Conservation (phyloP, 768 basidiomycete species). For the Rhizopogon roseolus region DNA sequence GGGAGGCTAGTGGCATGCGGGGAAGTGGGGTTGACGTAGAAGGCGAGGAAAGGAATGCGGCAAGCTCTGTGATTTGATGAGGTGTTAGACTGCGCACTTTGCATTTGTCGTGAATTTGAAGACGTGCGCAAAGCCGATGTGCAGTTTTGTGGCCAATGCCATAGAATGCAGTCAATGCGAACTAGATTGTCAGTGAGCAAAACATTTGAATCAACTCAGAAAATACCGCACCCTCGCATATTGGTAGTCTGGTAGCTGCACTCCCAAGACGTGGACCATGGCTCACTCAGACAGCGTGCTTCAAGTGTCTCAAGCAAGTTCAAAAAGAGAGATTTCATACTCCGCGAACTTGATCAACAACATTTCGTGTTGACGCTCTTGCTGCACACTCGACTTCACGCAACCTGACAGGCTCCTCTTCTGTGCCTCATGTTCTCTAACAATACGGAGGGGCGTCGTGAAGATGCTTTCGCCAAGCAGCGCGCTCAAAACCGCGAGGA, state of each 20-base stretch:
- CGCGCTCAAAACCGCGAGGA: slow-evolving; percentile 77
- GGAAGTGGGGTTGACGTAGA: slow-evolving; percentile 65
- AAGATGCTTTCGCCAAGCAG: slow-evolving; percentile 82
- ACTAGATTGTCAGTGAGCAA: slow-evolving; percentile 38
- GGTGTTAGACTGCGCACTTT: slow-evolving; percentile 80
- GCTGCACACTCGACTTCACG: slow-evolving; percentile 5
- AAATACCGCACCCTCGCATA: slow-evolving; percentile 61
- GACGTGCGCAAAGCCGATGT: slow-evolving; percentile 81
- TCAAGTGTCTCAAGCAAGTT: background rate
- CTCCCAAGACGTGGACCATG: slow-evolving; percentile 88
- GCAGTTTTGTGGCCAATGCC: slow-evolving; percentile 79
- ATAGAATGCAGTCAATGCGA: slow-evolving; percentile 87
- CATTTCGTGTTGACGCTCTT: background rate
- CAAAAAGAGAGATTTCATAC: slow-evolving; percentile 12
- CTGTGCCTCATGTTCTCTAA: slow-evolving; percentile 56
- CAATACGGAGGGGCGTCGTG: slow-evolving; percentile 80
- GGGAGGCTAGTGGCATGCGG: slow-evolving; percentile 60
- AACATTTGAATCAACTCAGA: background rate
- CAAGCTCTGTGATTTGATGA: slow-evolving; percentile 84
- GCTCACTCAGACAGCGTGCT: slow-evolving; percentile 6
- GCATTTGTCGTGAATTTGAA: slow-evolving; percentile 85
- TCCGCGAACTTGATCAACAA: slow-evolving; percentile 14
- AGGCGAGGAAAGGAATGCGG: slow-evolving; percentile 91
- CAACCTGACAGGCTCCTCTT: background rate
- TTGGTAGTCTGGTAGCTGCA: slow-evolving; percentile 72